phyloP scores from a whole-genome alignment of 202 grass and related monocot species.

The Digitaria exilis region DNA sequence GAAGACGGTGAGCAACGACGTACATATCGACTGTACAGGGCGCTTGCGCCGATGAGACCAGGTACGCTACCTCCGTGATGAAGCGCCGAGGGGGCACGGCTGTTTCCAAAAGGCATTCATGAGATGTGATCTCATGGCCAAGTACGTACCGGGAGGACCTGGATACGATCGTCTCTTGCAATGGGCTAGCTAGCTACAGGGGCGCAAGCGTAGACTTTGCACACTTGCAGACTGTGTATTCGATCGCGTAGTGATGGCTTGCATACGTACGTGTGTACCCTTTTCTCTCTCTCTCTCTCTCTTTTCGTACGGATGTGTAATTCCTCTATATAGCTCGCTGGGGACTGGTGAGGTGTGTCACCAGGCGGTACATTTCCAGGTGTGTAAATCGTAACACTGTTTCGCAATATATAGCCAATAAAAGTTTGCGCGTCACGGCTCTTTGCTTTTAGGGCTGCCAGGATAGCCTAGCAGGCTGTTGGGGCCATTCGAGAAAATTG shows the following conservation, averaged over 20 bases:
- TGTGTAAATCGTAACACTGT: neutral
- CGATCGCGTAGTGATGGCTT: slow-evolving; percentile 9
- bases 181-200: too few species aligned
- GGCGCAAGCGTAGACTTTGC: slow-evolving; percentile 8
- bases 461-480: neutral
- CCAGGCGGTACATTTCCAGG: slow-evolving; percentile 9
- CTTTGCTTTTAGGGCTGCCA: slow-evolving; percentile 29
- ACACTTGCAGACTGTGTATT: neutral
- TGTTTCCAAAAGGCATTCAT: slow-evolving; percentile 21
- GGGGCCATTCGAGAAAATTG: neutral
- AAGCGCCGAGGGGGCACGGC: slow-evolving; percentile 9
- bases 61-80: slow-evolving; percentile 39
- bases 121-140: slow-evolving; percentile 39
- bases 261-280: slow-evolving; percentile 21
- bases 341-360: slow-evolving; percentile 15
- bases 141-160: slow-evolving; percentile 28
- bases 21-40: neutral
- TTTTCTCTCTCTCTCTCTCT: neutral
- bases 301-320: neutral
- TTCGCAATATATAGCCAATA: slow-evolving; percentile 2
- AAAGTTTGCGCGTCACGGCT: slow-evolving; percentile 26
- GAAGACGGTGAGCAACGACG: too few species aligned
- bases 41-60: neutral
- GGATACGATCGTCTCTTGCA: neutral
- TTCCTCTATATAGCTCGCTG: neutral